These are phyloP conservation scores for Stylosanthes scabra DNA, from an alignment of 331 rosid genomes.

Conservation along the genomic window DNA sequence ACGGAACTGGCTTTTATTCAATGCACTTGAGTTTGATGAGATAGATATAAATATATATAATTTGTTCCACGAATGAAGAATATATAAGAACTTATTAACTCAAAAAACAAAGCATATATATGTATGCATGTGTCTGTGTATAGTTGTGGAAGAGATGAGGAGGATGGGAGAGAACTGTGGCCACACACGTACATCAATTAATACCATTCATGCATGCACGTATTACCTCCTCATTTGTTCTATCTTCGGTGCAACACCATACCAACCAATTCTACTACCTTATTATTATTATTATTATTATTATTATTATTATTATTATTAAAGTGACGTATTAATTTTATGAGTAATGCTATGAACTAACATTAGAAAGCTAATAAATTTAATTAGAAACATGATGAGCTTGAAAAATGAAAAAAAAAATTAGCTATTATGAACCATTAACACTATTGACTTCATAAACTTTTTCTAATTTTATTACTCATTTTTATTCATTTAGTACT, in stretches of 20 bases:
- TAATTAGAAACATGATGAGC: too few relatives aligned
- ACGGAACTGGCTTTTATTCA: not conserved
- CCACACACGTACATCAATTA: conserved; percentile 22
- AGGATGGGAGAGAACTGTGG: not conserved
- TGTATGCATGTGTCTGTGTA: not conserved
- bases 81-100: not conserved
- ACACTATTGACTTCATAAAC: too few relatives aligned
- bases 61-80: not conserved
- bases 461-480: not conserved
- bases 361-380: too few relatives aligned
- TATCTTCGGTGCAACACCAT: conserved; percentile 28
- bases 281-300: too few relatives aligned
- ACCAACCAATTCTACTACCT: not conserved
- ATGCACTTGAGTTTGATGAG: not conserved
- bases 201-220: conserved; percentile 14
- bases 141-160: not conserved
- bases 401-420: too few relatives aligned
- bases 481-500: not conserved
- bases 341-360: too few relatives aligned
- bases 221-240: conserved; percentile 29
- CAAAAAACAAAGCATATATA: not conserved
- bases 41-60: not conserved
- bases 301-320: too few relatives aligned
- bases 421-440: too few relatives aligned
- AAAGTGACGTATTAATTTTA: too few relatives aligned